Conservation (phyloP, 768 basidiomycete species). For the Stropharia rugosoannulata region DNA sequence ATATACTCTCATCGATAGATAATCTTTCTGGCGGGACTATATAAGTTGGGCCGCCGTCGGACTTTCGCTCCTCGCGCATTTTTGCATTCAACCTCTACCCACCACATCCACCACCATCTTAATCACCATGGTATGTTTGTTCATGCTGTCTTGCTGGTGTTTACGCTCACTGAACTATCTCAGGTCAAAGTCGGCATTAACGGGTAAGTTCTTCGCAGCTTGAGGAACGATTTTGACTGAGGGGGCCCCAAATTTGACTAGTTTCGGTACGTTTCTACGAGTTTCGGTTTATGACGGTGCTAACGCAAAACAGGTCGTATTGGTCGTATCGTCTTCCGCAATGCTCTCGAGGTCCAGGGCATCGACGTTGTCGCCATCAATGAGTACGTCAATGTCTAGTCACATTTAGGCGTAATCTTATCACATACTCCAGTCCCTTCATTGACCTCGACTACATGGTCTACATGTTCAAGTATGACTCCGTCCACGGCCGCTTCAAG, state of each 20-base stretch:
- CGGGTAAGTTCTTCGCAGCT: slow-evolving; percentile 52
- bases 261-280: slow-evolving; percentile 65
- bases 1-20: slow-evolving; percentile 22
- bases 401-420: neutral
- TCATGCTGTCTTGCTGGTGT: neutral
- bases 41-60: slow-evolving; percentile 13
- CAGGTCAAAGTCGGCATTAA: slow-evolving; percentile 94
- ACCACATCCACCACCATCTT: slow-evolving; percentile 6
- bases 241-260: slow-evolving; percentile 25
- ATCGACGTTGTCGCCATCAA: slow-evolving; percentile 93
- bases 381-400: slow-evolving; percentile 59
- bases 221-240: slow-evolving; percentile 1
- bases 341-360: slow-evolving; percentile 75
- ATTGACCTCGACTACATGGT: slow-evolving; percentile 98
- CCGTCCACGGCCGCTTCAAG: slow-evolving; percentile 91
- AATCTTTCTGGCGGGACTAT: slow-evolving; percentile 16
- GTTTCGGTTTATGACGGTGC: neutral
- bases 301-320: slow-evolving; percentile 78
- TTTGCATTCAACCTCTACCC: slow-evolving; percentile 11
- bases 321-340: slow-evolving; percentile 96
- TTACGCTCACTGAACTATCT: neutral
- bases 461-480: slow-evolving; percentile 99
- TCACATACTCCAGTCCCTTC: slow-evolving; percentile 70
- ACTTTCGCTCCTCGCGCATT: slow-evolving; percentile 10
- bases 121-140: slow-evolving; percentile 22